Percentiles rank a stretch among this genome's conserved stretches.
Evolutionary conservation across 2,329 filamentous ascomycete genomes (phyloP).

Genomic region (Magnaporthales sp.): DNA sequence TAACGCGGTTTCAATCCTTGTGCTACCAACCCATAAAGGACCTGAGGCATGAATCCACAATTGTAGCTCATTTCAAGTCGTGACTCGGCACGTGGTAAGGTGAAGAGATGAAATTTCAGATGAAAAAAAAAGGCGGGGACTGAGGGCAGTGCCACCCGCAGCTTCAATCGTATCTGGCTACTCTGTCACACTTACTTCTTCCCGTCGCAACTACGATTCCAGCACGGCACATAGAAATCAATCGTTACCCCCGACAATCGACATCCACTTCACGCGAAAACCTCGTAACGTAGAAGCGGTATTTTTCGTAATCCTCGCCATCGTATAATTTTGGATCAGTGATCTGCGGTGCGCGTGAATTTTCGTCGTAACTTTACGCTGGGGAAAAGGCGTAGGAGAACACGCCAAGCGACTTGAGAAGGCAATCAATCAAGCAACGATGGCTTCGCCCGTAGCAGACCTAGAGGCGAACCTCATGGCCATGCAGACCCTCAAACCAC

Average conservation of each 20-base stretch:
- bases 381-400: background rate
- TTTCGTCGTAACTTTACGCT: background rate
- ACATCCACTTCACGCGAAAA: background rate
- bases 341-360: background rate
- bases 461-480: conserved; percentile 84
- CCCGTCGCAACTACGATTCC: background rate
- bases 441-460: conserved; percentile 70
- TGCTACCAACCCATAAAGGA: no score
- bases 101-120: background rate
- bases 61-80: background rate
- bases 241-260: background rate
- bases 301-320: background rate
- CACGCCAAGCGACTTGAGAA: background rate
- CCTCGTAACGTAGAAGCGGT: background rate
- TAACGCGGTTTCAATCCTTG: background rate
- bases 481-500: conserved; percentile 84
- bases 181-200: background rate
- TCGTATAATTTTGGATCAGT: background rate
- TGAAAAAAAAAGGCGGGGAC: background rate
- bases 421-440: background rate
- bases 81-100: background rate
- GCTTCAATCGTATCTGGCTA: background rate
- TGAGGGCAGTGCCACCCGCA: background rate
- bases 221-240: background rate
- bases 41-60: background rate